Percentiles rank a stretch among this genome's conserved stretches.
Conservation (phyloP, 2,329 filamentous ascomycete species). For the Neofusicoccum umdonicola region DNA sequence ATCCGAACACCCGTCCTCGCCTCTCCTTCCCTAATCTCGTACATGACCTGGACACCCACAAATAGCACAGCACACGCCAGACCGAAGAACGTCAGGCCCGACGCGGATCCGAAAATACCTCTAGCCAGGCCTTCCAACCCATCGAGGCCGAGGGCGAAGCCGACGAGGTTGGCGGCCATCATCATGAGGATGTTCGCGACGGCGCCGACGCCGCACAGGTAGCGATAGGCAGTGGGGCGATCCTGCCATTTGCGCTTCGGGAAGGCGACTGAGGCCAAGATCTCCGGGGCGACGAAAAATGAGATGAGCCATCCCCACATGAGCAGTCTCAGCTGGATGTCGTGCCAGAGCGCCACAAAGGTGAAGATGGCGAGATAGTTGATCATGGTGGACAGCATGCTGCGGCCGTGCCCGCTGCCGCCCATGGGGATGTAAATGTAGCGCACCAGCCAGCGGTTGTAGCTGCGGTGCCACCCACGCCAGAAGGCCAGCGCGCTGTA, state of each 20-base stretch:
- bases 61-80: conserved; percentile 74
- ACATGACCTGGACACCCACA: conserved; percentile 89
- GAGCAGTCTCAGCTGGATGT: conserved; percentile 84
- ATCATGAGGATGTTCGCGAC: conserved; percentile 89
- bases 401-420: conserved; percentile 54
- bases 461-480: conserved; percentile 93
- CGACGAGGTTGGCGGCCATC: conserved; percentile 92
- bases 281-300: conserved; percentile 88
- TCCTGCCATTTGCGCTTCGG: conserved; percentile 69
- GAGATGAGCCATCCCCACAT: conserved; percentile 98
- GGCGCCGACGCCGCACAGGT: conserved; percentile 76
- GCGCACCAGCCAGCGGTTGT: conserved; percentile 90
- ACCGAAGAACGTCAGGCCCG: conserved; percentile 71
- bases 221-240: conserved; percentile 69
- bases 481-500: conserved; percentile 90
- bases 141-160: conserved; percentile 89
- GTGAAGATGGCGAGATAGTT: conserved; percentile 89
- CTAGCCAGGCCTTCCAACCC: conserved; percentile 74
- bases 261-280: conserved; percentile 69
- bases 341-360: conserved; percentile 97
- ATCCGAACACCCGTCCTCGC: conserved; percentile 75
- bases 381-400: conserved; percentile 67
- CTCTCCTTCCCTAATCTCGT: conserved; percentile 86
- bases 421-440: conserved; percentile 94
- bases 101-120: conserved; percentile 73